Percentiles rank a stretch among this genome's conserved stretches.
These are phyloP conservation scores for Poa annua DNA, from an alignment of 176 grass and related monocot species.

Conservation along the genomic window DNA sequence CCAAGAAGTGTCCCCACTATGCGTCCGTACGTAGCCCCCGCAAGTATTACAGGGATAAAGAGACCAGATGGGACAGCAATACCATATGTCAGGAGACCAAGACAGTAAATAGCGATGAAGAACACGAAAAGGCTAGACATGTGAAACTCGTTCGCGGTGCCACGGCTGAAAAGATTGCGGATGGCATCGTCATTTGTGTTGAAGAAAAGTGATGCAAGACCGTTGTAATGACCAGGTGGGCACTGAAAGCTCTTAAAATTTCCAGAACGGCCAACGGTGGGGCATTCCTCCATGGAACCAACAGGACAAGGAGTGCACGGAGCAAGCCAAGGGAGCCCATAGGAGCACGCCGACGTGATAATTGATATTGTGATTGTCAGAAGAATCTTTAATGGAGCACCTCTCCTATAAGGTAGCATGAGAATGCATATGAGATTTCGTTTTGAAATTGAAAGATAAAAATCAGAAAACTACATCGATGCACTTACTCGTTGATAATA, in stretches of 20 bases:
- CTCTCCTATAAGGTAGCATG: constrained; percentile 59
- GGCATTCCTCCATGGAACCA: constrained; percentile 61
- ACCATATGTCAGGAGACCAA: constrained; percentile 84
- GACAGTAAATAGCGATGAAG: constrained; percentile 73
- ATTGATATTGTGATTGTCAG: constrained; percentile 78
- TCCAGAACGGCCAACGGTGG: constrained; percentile 79
- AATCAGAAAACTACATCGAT: constrained; percentile 11
- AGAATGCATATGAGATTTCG: constrained; percentile 38
- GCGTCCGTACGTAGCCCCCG: constrained; percentile 77
- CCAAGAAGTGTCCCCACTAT: constrained; percentile 80
- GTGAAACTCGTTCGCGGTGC: constrained; percentile 74
- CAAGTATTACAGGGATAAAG: constrained; percentile 91
- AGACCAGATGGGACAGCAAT: constrained; percentile 93
- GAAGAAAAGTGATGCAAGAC: constrained; percentile 92
- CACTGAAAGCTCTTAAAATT: constrained; percentile 96
- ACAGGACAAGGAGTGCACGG: constrained; percentile 67
- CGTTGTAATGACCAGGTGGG: constrained; percentile 81
- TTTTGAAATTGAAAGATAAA: constrained; percentile 19
- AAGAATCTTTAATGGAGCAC: constrained; percentile 87
- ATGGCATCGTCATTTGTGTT: constrained; percentile 96
- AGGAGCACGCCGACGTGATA: constrained; percentile 82
- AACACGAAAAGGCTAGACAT: constrained; percentile 79
- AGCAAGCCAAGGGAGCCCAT: constrained; percentile 86
- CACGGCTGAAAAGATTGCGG: constrained; percentile 83
- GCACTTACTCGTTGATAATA: constrained; percentile 85